A percentile compares a stretch with the other conserved stretches of the same genome.
These are phyloP conservation scores for Daldinia grandis DNA, from an alignment of 495 filamentous ascomycete species.

Conservation along the genomic window DNA sequence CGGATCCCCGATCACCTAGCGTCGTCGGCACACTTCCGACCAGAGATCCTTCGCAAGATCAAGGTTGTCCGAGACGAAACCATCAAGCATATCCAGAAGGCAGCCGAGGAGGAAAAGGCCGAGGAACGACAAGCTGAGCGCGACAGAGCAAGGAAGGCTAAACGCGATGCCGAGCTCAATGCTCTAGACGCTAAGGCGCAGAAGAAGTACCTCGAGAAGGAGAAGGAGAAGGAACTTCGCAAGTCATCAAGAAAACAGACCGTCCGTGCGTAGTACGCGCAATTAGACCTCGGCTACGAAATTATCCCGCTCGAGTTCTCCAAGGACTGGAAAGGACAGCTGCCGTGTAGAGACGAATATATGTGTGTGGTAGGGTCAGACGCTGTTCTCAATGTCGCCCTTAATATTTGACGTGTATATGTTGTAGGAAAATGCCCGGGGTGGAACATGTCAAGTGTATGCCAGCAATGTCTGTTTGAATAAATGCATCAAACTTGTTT, in stretches of 20 bases:
- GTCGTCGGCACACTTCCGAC: conserved; percentile 79
- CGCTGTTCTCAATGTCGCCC: not conserved
- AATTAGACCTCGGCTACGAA: not conserved
- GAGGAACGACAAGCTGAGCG: conserved; percentile 82
- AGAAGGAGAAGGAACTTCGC: conserved; percentile 82
- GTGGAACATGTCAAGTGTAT: conserved; percentile 12
- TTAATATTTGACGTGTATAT: conserved; percentile 15
- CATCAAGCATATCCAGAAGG: conserved; percentile 78
- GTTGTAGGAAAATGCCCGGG: not conserved
- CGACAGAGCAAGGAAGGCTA: conserved; percentile 90
- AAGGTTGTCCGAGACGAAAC: conserved; percentile 81
- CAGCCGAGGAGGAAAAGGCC: conserved; percentile 89
- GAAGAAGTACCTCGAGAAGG: conserved; percentile 92
- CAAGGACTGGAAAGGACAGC: not conserved
- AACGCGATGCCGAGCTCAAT: conserved; percentile 84
- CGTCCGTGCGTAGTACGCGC: conserved; percentile 49
- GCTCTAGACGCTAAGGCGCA: conserved; percentile 91
- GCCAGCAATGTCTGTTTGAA: conserved; percentile 21
- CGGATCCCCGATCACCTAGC: conserved; percentile 85
- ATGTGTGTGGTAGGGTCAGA: not conserved
- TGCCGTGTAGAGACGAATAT: not conserved
- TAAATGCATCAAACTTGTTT: conserved; percentile 5
- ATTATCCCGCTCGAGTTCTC: not conserved
- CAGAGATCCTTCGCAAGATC: conserved; percentile 88
- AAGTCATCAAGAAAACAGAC: conserved; percentile 76